Percentiles rank a stretch among this genome's conserved stretches.
phyloP scores from a whole-genome alignment of 2,329 filamentous ascomycete species.

The Aspergillus jensenii region DNA sequence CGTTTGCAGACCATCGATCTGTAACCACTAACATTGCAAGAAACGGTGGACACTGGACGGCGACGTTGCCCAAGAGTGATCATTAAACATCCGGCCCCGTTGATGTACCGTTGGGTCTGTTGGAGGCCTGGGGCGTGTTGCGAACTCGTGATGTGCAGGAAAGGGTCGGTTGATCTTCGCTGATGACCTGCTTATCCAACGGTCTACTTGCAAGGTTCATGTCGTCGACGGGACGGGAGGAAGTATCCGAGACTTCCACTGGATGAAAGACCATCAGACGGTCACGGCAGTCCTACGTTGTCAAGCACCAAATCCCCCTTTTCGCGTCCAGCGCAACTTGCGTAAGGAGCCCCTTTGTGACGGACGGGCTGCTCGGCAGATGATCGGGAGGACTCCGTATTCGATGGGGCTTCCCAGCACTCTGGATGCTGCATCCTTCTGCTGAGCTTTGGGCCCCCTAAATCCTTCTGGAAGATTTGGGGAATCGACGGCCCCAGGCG shows the following conservation, averaged over 20 bases:
- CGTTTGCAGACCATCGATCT: neutral
- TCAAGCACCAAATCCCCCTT: neutral
- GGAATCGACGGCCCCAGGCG: slow-evolving; percentile 16
- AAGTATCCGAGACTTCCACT: neutral
- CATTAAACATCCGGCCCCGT: neutral
- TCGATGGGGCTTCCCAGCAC: slow-evolving; percentile 2
- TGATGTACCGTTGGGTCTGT: slow-evolving; percentile 7
- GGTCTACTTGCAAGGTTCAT: neutral
- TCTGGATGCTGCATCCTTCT: slow-evolving; percentile 12
- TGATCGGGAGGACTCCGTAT: neutral
- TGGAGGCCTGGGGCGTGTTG: neutral
- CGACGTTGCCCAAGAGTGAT: neutral
- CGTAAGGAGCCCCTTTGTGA: neutral
- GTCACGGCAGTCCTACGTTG: neutral
- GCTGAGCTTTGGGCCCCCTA: slow-evolving; percentile 12
- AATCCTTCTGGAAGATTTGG: slow-evolving; percentile 24
- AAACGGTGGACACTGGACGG: no score
- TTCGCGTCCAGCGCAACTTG: neutral
- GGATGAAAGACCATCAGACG: neutral
- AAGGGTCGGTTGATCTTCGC: slow-evolving; percentile 18
- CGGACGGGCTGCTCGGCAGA: neutral
- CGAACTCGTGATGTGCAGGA: slow-evolving; percentile 13
- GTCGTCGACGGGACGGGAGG: neutral
- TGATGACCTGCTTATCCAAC: neutral
- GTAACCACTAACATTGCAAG: neutral